Evolutionary conservation across 768 basidiomycete genomes (phyloP).

Genomic region (Xerocomus spinulosus): DNA sequence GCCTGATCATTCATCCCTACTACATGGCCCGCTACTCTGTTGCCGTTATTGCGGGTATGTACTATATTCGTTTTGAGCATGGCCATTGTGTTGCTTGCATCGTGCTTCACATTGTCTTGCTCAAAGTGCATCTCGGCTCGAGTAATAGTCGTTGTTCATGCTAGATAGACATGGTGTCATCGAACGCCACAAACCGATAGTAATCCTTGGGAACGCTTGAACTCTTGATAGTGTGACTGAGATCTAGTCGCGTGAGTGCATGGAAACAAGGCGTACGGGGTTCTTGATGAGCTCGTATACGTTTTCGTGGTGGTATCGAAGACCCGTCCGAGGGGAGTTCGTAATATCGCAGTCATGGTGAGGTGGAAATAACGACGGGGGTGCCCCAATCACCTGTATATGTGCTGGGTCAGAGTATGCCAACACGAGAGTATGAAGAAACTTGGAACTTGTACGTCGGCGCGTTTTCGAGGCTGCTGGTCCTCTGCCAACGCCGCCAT

Average conservation of each 20-base stretch:
- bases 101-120: too few relatives aligned
- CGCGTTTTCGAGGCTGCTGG: slow-evolving; percentile 49
- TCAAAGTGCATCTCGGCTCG: too few relatives aligned
- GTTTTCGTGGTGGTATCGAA: slow-evolving; percentile 82
- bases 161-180: too few relatives aligned
- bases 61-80: too few relatives aligned
- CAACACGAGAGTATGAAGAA: not conserved
- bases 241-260: too few relatives aligned
- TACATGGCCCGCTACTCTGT: too few relatives aligned
- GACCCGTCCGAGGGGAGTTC: slow-evolving; percentile 71
- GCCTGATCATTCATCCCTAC: too few relatives aligned
- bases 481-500: slow-evolving; percentile 26
- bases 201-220: slow-evolving; percentile 72
- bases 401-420: slow-evolving; percentile 22
- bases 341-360: slow-evolving; percentile 36
- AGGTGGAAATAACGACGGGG: slow-evolving; percentile 71
- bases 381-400: slow-evolving; percentile 81
- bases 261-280: slow-evolving; percentile 43
- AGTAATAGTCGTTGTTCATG: too few relatives aligned
- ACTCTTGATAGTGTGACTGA: slow-evolving; percentile 40
- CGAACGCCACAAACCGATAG: slow-evolving; percentile 48
- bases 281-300: slow-evolving; percentile 80
- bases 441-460: slow-evolving; percentile 67
- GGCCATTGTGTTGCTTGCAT: too few relatives aligned
- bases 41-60: too few relatives aligned